A percentile compares a stretch with the other conserved stretches of the same genome.
Evolutionary conservation across 2,329 filamentous ascomycete genomes (phyloP).

Genomic region (Claviceps citrina): DNA sequence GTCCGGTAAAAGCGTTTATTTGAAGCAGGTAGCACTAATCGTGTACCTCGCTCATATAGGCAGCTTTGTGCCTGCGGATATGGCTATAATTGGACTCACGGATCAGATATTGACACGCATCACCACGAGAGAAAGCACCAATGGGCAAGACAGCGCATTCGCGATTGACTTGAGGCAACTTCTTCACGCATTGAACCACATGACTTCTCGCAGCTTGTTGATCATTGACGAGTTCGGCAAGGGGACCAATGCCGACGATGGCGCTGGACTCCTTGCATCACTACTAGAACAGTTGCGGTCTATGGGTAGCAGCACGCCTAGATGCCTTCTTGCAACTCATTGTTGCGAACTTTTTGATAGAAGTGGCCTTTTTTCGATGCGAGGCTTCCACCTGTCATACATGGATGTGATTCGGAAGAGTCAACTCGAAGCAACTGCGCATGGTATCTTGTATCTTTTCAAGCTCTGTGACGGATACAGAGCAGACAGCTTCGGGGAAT

Average conservation of each 20-base stretch:
- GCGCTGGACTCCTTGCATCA: constrained; percentile 41
- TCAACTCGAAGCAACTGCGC: constrained; percentile 31
- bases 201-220: constrained; percentile 62
- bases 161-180: constrained; percentile 77
- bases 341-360: constrained; percentile 59
- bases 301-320: constrained; percentile 32
- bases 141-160: constrained; percentile 45
- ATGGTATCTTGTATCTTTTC: constrained; percentile 63
- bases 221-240: constrained; percentile 87
- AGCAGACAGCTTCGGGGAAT: constrained; percentile 68
- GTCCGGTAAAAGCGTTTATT: constrained; percentile 89
- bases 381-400: constrained; percentile 44
- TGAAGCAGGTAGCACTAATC: constrained; percentile 84
- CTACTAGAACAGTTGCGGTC: constrained; percentile 40
- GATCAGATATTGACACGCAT: constrained; percentile 87
- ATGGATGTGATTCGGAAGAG: constrained; percentile 53
- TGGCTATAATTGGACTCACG: constrained; percentile 67
- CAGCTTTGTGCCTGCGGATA: constrained; percentile 72
- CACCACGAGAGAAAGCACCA: constrained; percentile 52
- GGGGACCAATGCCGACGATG: constrained; percentile 43
- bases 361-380: constrained; percentile 35
- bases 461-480: constrained; percentile 52
- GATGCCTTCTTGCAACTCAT: constrained; percentile 47
- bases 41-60: constrained; percentile 87
- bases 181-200: constrained; percentile 56